Percentiles rank a stretch among this genome's conserved stretches.
phyloP scores from a whole-genome alignment of 345 rosid genomes.

The Theobroma cacao region DNA sequence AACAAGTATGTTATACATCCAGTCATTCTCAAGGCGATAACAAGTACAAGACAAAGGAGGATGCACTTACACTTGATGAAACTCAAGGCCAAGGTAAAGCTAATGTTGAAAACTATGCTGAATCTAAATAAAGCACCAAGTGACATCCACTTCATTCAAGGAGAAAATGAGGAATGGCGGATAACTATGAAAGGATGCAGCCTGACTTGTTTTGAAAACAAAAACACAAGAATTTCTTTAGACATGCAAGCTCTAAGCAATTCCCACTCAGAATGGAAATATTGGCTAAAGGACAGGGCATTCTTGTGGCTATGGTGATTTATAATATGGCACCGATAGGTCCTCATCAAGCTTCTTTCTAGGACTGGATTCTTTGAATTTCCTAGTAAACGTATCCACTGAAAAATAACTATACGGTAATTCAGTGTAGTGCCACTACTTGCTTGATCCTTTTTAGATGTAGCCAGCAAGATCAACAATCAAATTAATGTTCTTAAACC shows the following conservation, averaged over 20 bases:
- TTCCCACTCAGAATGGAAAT: slow-evolving; percentile 49
- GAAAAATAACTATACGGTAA: slow-evolving; percentile 36
- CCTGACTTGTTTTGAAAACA: slow-evolving; percentile 53
- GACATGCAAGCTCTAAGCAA: slow-evolving; percentile 49
- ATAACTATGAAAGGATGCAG: not conserved
- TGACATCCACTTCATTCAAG: slow-evolving; percentile 43
- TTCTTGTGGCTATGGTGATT: slow-evolving; percentile 33
- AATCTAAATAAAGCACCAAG: slow-evolving; percentile 60
- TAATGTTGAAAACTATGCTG: slow-evolving; percentile 51
- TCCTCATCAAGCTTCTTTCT: slow-evolving; percentile 37
- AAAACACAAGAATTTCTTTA: slow-evolving; percentile 55
- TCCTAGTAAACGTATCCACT: slow-evolving; percentile 36
- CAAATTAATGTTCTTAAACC: not conserved
- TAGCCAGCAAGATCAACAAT: slow-evolving; percentile 35
- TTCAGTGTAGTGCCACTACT: slow-evolving; percentile 42
- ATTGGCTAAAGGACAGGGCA: slow-evolving; percentile 36
- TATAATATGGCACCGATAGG: slow-evolving; percentile 37
- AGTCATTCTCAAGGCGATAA: not conserved
- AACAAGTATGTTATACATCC: not conserved
- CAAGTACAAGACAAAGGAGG: not conserved
- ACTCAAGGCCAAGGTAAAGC: slow-evolving; percentile 60
- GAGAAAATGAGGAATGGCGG: too few species aligned
- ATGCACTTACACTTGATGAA: slow-evolving; percentile 59
- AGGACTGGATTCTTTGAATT: slow-evolving; percentile 33
- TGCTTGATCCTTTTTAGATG: slow-evolving; percentile 60